A percentile compares a stretch with the other conserved stretches of the same genome.
phyloP scores from a whole-genome alignment of 441 rosid genomes.

The Eruca vesicaria region DNA sequence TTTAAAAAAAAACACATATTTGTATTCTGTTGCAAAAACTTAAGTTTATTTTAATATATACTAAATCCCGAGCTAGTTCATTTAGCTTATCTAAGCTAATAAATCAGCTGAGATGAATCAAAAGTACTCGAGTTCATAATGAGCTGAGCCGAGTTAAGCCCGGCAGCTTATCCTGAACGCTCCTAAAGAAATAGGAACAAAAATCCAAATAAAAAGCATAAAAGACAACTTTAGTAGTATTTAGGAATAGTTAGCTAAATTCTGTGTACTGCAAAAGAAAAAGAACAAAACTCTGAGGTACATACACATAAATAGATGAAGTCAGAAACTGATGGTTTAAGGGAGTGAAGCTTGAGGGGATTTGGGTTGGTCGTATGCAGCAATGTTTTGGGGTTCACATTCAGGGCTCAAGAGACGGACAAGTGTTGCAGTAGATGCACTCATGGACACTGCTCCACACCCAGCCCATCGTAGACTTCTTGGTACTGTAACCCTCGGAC shows the following conservation, averaged over 20 bases:
- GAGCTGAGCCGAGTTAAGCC: neutral
- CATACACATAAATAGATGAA: neutral
- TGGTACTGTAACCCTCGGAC: slow-evolving; percentile 79
- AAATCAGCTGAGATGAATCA: neutral
- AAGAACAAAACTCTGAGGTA: neutral
- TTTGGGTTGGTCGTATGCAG: slow-evolving; percentile 60
- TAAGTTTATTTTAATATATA: too few species aligned
- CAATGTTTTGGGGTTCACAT: slow-evolving; percentile 95
- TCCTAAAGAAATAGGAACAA: neutral
- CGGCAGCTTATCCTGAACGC: neutral
- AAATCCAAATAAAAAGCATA: neutral
- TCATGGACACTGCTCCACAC: slow-evolving; percentile 72
- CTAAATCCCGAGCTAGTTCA: neutral
- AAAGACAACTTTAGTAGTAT: neutral
- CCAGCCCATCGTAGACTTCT: slow-evolving; percentile 92
- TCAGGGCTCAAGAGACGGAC: slow-evolving; percentile 88
- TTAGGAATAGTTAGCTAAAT: neutral
- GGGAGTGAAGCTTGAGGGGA: slow-evolving; percentile 22
- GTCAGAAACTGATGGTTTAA: neutral
- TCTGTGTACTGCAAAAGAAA: neutral
- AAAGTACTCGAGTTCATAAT: neutral
- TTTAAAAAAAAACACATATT: too few species aligned
- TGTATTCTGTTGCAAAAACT: too few species aligned
- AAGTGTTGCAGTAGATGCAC: slow-evolving; percentile 65
- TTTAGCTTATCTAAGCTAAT: neutral